Evolutionary conservation across 2,329 filamentous ascomycete species (phyloP), one percentile per base, ranked within the genome.

Genomic region (Magnaporthales sp.): DNA sequence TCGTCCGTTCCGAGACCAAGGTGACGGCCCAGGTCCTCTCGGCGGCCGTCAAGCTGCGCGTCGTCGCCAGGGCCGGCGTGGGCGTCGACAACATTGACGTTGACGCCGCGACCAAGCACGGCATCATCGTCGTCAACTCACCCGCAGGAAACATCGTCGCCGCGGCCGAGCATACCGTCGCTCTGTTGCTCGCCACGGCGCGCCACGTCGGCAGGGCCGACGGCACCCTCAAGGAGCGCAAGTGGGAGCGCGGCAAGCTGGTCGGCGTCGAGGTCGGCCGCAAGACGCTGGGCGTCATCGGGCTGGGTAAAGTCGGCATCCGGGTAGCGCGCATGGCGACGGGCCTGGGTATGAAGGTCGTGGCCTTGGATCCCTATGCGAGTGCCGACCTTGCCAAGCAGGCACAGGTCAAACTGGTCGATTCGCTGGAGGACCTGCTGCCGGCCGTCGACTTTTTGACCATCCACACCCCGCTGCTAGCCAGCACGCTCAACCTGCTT

Each of bases 41-140:
- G 13, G 88, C 88, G 1, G 91, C 86, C 10, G 85, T 81, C 70
- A 89, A 86, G 68, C 82, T 94, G 65, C 89, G 90, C 70, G 91
- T 94, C 9, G 90, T 95, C 26, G 91, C 91, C 2, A 83, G 91
- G 68, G 91, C 91, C 13, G 91, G 91, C 13, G 91, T 94, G 1
- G 91, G 90, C 32, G 90, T 94, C 27, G 91, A 94, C 78, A 93
- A 94, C 77, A 91, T 95, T 63, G 84, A 94, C 73, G 88, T 94
- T 0, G 80, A 86, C 38, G 85, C 87, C 8, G 91, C 91, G 2
- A 94, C 91, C 0, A 81, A 84, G 54, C 81, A 87, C 66, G 91
- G 91, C 24, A 88, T 94, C 68, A 88, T 93, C 64, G 91, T 95
- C 2, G 88, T 94, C 66, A 95, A 94, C 75, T 90, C 86, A 29